Base-by-base conservation (phyloP, 306 rosid species). In the Fagus crenata region DNA sequence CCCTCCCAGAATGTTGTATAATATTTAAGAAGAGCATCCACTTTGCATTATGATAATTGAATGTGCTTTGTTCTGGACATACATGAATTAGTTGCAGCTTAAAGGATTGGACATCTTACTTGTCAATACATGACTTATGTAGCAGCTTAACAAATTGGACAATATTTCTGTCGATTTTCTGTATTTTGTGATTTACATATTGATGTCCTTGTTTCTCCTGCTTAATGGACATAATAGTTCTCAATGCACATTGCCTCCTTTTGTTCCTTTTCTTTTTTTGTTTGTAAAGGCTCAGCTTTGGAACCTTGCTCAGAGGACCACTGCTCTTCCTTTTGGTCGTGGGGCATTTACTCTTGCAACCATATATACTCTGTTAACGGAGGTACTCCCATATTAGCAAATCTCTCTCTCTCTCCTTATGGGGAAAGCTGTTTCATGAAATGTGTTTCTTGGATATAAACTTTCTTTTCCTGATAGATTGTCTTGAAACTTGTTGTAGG, bases 331-430 rank as follows among this genome's bases (percentile, higher is more conserved):
- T 77, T 82, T 94, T 64, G 98, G 98, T 73, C 98, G 97, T 64
- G 98, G 97, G 80, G 98, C 98, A 69, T 94, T 94, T 82, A 94
- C 98, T 51, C 96, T 94, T 41, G 98, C 96, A 56, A 90, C 98
- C 41, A 92, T 94, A 85, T 86, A 90, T 82, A 94, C 98, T 73
- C 98, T 94, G 75, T 83, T 94, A 81, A 94, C 98, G 15, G 98
- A 94, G 98, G 98, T 92, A 72, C 75, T 70, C 32, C 76, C 80
- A 4, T 49, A 41, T 35, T 78, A 40, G 74, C 37, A 41, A 12
- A 63, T 51, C 70, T 46, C 36, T 40, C 43, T 54, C 53, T 53
- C 31, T 64, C 68, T 54, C n/a, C 28, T 60, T 69, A 18, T 56
- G 55, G 49, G 68, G 61, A 17, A 33, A 75, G 53, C 69, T 71